Evolutionary conservation across 2,329 filamentous ascomycete genomes (phyloP), one percentile per base, ranked within the genome.

Genomic region (Penicillium sp.): DNA sequence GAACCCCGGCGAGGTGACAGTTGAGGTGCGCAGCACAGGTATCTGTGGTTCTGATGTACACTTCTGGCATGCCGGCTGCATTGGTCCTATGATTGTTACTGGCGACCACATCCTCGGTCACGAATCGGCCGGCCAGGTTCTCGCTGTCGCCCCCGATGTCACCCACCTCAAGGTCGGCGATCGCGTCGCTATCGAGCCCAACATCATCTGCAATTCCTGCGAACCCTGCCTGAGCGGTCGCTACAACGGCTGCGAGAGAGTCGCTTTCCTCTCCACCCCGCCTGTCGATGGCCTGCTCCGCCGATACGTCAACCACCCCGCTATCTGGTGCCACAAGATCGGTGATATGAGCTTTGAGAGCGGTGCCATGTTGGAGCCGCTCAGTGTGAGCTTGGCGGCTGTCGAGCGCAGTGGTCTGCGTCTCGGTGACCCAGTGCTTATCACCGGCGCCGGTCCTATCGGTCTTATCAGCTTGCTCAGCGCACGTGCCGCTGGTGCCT

Each of bases 41-140:
- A 97, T 97, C 64, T 97, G 93, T 78, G 92, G 92, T 50, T 95
- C 89, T 53, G 91, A 96, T 72, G 86, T 97, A 49, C 92, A 97
- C 75, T 97, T 97, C 77, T 97, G 92, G 92, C 89, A 95, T 68
- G 87, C 87, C 41, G 92, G 92, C 59, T 88, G 88, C 75, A 97
- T 97, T 67, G 92, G 92, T 25, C 91, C 91, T 60, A 96, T 96
- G 91, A 86, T 96, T 56, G 92, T 97, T 40, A 80, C 81, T 59
- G 87, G 81, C 64, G 86, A 91, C 65, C 92, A 96, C 72, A 90
- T 96, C 65, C 84, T 97, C 16, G 92, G 92, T 59, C 92, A 97
- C 77, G 92, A 97, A 75, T 87, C 90, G 3, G 92, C 91, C 56
- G 84, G 77, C 34, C 86, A 71, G 64, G 73, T 96, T 52, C 80